These are phyloP conservation scores for Neostapfia colusana DNA, from an alignment of 176 grass and related monocot genomes.

Conservation along the genomic window DNA sequence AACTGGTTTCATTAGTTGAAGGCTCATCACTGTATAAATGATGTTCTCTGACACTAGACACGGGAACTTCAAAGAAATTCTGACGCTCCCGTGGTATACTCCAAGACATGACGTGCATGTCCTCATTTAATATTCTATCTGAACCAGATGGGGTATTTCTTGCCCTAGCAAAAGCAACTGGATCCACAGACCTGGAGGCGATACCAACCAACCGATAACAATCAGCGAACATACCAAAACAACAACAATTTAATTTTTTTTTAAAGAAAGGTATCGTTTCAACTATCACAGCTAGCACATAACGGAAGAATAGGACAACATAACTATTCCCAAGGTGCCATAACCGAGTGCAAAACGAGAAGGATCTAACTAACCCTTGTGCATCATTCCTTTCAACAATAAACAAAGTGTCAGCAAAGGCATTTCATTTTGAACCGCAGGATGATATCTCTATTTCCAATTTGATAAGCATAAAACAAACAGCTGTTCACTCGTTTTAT, in stretches of 20 bases:
- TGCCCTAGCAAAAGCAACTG: slow-evolving; percentile 41
- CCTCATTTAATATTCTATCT: slow-evolving; percentile 46
- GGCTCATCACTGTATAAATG: slow-evolving; percentile 46
- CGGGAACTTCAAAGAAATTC: slow-evolving; percentile 42
- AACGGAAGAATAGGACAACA: background rate
- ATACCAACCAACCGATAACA: slow-evolving; percentile 21
- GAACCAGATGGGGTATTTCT: slow-evolving; percentile 41
- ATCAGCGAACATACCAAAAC: slow-evolving; percentile 18
- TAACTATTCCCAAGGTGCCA: background rate
- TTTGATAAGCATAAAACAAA: background rate
- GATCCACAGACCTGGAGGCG: slow-evolving; percentile 53
- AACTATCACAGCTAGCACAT: slow-evolving; percentile 31
- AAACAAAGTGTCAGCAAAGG: slow-evolving; percentile 16
- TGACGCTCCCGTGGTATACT: slow-evolving; percentile 53
- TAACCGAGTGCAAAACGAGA: slow-evolving; percentile 2
- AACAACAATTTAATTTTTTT: background rate
- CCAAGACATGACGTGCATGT: slow-evolving; percentile 44
- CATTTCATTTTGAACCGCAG: background rate
- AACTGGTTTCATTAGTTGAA: slow-evolving; percentile 44
- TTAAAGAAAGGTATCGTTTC: background rate
- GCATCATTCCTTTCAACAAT: slow-evolving; percentile 10
- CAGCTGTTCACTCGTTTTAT: background rate
- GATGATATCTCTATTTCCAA: background rate
- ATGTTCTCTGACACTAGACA: slow-evolving; percentile 46
- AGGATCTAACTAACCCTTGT: background rate